Evolutionary conservation across 192 early-diverging fungal genomes (phyloP), one percentile per base, ranked within the genome.

Genomic region (Gonapodya prolifera): DNA sequence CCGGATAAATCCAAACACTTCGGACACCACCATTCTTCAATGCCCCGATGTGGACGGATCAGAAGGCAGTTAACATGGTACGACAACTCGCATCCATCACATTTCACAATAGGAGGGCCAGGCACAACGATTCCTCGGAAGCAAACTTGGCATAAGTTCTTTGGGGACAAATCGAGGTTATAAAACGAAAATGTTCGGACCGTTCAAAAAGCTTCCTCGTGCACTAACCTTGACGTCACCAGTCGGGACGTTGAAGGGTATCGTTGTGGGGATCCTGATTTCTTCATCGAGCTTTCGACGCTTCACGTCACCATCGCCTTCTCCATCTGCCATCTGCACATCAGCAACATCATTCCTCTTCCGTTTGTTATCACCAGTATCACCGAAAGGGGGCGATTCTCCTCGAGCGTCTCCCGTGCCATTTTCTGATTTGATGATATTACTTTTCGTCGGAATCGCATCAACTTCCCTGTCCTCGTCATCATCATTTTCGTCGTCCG

Each of bases 1-100:
- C 95, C 93, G 23, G 88, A 86, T 1, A 86, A 83, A 69, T 89
- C 82, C 28, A 97, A 80, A 76, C 97, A 99, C 35, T 91, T 81
- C 28, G 91, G 81, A 84, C 97, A 99, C 79, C 91, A 94, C 95
- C 95, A 99, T 45, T 95, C 92, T 18, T 79, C 2, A 1, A 92
- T 92, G 2, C 90, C 84, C 2, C 77, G 73, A 1, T 30, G 81
- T 34, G 94, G 83, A 23, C 90, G 87, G 18, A 94, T 94, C 23
- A 81, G 82, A 23, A 96, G 83, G 78, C 96, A 98, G 80, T 85
- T 87, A 75, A 91, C 86, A 82, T 98, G 96, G 80, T 89, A 95
- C 1, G 91, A 91, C 32, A 88, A 81, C 69, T 94, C 92, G 79
- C 96, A 98, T 1, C 90, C 90, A 79, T 98, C 95, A 82, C 96